Evolutionary conservation across 805 yeast species (phyloP).

Genomic region (Hanseniaspora guilliermondii): DNA sequence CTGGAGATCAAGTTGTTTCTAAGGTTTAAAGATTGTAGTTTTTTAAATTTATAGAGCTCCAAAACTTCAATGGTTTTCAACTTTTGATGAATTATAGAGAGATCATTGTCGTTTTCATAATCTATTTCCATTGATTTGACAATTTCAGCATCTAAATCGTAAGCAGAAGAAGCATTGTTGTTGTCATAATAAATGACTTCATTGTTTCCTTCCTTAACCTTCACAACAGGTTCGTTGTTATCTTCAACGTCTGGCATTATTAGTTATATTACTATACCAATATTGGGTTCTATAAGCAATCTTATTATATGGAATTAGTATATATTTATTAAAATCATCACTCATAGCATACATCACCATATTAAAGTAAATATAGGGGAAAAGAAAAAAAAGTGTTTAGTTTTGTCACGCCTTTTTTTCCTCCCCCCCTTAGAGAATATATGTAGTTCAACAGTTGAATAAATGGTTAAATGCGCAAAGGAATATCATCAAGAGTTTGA

Average conservation of each 20-base stretch:
- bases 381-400: too few relatives aligned
- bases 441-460: too few relatives aligned
- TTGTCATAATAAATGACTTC: constrained; percentile 4
- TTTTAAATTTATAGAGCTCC: constrained; percentile 42
- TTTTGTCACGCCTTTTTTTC: too few relatives aligned
- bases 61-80: constrained; percentile 52
- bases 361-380: too few relatives aligned
- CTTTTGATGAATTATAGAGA: constrained; percentile 43
- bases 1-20: constrained; percentile 74
- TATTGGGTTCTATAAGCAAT: too few relatives aligned
- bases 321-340: too few relatives aligned
- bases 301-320: too few relatives aligned
- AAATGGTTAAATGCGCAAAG: too few relatives aligned
- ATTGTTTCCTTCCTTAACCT: constrained; percentile 6
- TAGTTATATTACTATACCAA: too few relatives aligned
- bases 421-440: too few relatives aligned
- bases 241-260: neutral
- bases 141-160: constrained; percentile 23
- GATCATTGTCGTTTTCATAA: constrained; percentile 36
- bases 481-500: too few relatives aligned
- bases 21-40: constrained; percentile 51
- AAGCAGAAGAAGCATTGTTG: constrained; percentile 30
- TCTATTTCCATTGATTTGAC: constrained; percentile 17
- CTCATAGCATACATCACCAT: too few relatives aligned
- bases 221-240: constrained; percentile 14